These are phyloP conservation scores for Cordia subcordata DNA, from an alignment of 257 asterid species.

Conservation along the genomic window DNA sequence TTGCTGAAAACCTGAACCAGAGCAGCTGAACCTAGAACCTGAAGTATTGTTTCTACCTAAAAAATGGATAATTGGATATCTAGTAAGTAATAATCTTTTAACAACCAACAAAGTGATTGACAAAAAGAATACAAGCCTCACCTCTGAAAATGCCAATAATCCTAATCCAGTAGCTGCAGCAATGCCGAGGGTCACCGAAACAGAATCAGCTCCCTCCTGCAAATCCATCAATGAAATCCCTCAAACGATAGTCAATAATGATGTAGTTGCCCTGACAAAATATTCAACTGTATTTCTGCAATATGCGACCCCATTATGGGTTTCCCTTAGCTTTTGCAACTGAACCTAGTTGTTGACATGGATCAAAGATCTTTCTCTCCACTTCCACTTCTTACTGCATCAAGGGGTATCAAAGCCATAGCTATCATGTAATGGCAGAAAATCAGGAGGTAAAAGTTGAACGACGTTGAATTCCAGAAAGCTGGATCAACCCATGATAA, in stretches of 20 bases:
- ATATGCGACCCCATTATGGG: too few species aligned
- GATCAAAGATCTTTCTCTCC: too few species aligned
- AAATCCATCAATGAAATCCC: neutral
- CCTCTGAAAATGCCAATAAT: slow-evolving; percentile 77
- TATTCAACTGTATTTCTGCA: neutral
- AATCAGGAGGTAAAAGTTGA: too few species aligned
- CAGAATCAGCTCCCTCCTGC: slow-evolving; percentile 55
- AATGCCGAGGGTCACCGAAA: slow-evolving; percentile 54
- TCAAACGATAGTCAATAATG: too few species aligned
- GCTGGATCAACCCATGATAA: too few species aligned
- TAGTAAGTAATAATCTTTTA: slow-evolving; percentile 3
- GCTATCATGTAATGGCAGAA: too few species aligned
- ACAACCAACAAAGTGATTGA: neutral
- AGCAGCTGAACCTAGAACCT: slow-evolving; percentile 83
- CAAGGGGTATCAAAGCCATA: too few species aligned
- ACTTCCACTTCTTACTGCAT: too few species aligned
- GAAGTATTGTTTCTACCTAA: slow-evolving; percentile 90
- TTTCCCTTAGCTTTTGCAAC: too few species aligned
- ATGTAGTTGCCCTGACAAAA: too few species aligned
- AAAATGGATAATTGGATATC: slow-evolving; percentile 11
- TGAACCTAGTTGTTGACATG: too few species aligned
- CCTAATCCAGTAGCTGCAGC: slow-evolving; percentile 83
- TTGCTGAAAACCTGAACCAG: slow-evolving; percentile 74
- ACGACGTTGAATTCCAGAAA: too few species aligned
- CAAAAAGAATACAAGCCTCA: slow-evolving; percentile 14